Conservation (phyloP, 1,284 basidiomycete species). For the Vanrija pseudolonga region DNA sequence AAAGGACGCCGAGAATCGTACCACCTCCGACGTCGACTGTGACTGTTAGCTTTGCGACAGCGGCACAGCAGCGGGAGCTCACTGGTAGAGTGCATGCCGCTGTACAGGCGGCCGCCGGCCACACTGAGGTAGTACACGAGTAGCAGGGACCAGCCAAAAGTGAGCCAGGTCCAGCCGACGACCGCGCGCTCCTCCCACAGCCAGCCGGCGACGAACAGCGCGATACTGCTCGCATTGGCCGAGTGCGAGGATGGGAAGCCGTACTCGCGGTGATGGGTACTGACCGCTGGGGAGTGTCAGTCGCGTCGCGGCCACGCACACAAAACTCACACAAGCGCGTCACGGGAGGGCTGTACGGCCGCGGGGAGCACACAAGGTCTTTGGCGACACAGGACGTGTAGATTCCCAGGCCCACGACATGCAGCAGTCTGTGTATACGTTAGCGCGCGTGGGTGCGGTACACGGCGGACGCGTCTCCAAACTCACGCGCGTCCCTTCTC, state of each 20-base stretch:
- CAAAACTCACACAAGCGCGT: conserved; percentile 59
- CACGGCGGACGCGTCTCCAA: not conserved
- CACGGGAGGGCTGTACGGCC: conserved; percentile 87
- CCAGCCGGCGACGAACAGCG: conserved; percentile 60
- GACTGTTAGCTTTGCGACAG: not conserved
- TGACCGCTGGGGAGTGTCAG: conserved; percentile 60
- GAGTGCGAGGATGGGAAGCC: conserved; percentile 94
- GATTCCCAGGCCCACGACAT: conserved; percentile 74
- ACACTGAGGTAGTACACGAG: conserved; percentile 69
- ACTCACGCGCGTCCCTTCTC: conserved; percentile 70
- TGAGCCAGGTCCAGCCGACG: conserved; percentile 13
- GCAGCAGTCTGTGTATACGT: conserved; percentile 57
- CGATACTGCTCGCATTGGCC: conserved; percentile 84
- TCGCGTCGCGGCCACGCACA: not conserved
- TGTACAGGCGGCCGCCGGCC: conserved; percentile 84
- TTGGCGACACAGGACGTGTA: conserved; percentile 81
- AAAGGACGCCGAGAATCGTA: conserved; percentile 59
- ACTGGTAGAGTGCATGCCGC: conserved; percentile 74
- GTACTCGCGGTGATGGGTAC: conserved; percentile 64
- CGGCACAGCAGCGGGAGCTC: conserved; percentile 11
- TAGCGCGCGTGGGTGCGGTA: not conserved
- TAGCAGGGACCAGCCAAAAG: conserved; percentile 50
- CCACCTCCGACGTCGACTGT: conserved; percentile 68
- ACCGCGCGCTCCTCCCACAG: conserved; percentile 23
- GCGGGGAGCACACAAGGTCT: conserved; percentile 84